phyloP scores from a whole-genome alignment of 2,329 filamentous ascomycete species.

The Epicoccum nigrum region DNA sequence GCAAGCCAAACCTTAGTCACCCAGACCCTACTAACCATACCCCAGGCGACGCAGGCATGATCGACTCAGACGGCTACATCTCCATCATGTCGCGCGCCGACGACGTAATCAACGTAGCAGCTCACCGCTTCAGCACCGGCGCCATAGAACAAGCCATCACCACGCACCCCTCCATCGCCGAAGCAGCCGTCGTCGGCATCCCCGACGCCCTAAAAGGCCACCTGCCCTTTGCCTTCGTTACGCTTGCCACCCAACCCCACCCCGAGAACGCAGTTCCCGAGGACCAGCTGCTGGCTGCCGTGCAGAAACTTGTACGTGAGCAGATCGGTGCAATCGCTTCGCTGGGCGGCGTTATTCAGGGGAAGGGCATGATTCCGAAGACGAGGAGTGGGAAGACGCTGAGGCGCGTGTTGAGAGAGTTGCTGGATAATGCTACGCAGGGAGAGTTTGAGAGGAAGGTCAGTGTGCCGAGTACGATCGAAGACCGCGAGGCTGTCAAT shows the following conservation, averaged over 20 bases:
- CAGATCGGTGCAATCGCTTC: conserved; percentile 89
- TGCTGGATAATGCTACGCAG: conserved; percentile 80
- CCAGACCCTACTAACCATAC: not conserved
- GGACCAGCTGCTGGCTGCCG: conserved; percentile 62
- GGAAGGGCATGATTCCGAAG: conserved; percentile 86
- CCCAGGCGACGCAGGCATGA: conserved; percentile 76
- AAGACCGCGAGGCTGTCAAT: conserved; percentile 76
- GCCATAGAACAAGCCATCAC: conserved; percentile 91
- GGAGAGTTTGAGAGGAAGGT: conserved; percentile 76
- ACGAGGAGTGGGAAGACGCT: conserved; percentile 92
- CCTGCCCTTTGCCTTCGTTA: conserved; percentile 88
- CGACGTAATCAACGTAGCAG: conserved; percentile 95
- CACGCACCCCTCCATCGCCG: conserved; percentile 76
- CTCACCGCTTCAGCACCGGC: conserved; percentile 88
- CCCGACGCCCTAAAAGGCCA: conserved; percentile 88
- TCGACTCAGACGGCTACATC: conserved; percentile 74
- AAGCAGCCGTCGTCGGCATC: conserved; percentile 85
- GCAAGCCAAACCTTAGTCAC: too few species aligned
- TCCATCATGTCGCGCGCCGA: conserved; percentile 71
- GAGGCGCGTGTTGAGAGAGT: conserved; percentile 77
- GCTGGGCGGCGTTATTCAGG: conserved; percentile 84
- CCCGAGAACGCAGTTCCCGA: conserved; percentile 59
- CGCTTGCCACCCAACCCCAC: conserved; percentile 60
- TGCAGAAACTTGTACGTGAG: conserved; percentile 73
- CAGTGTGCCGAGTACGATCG: conserved; percentile 80